Base-by-base conservation (phyloP, 306 rosid species). In the Hylodesmum podocarpum region DNA sequence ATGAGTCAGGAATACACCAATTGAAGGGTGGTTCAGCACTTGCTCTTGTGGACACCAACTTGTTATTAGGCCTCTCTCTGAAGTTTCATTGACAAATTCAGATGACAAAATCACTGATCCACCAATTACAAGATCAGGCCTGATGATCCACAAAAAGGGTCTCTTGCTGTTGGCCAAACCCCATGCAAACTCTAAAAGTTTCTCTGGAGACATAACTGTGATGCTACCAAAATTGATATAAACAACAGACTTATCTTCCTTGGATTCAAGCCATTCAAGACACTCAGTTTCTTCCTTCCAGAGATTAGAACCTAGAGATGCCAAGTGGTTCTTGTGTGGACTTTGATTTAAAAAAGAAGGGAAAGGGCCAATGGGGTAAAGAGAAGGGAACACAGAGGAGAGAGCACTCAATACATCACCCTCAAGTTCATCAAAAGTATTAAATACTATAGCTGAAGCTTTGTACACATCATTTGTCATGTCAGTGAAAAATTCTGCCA, bases 1-100 rank as follows among this genome's bases (percentile, higher is more conserved):
- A n/a, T 76, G 80, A 15, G 73, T 76, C 66, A 76, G 36, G 80
- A 64, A 76, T 64, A 73, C 80, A 3, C 80, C 80, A 14, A 65
- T n/a, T 36, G 80, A 49, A 64, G 73, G 43, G 16, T 76, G 80
- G 33, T 76, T 76, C 41, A 76, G n/a, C 5, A 65, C 73, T 51
- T 64, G 25, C 24, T 64, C 80, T 76, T 76, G 80, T 25, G 80
- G 65, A 64, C 80, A 76, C 80, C 80, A 76, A 1, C 66, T 65
- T 5, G 73, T 43, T n/a, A 76, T 64, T 36, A 64, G 22, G 29
- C 80, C 73, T 76, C 80, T 76, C 34, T 76, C 73, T 1, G 73
- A 76, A 25, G 54, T 50, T 76, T 76, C 80, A 15, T 24, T 36
- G 4, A 49, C 41, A 76, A 64, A 65, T 27, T 76, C 66, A 3